These are phyloP conservation scores for Lycium barbarum DNA, from an alignment of 257 asterid genomes.

Conservation along the genomic window DNA sequence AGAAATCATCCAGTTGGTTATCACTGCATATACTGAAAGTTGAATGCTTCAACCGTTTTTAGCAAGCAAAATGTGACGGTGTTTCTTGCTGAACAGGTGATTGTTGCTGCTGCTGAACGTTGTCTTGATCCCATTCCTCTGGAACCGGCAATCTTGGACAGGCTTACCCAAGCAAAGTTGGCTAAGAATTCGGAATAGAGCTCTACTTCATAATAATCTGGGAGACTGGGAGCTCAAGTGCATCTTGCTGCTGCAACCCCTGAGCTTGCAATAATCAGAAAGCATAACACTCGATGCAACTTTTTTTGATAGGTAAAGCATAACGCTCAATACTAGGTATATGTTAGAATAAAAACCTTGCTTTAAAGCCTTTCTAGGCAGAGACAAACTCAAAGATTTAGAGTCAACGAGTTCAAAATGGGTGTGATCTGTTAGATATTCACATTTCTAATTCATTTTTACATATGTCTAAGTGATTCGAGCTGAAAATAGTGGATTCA, in stretches of 20 bases:
- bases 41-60: conserved; percentile 2
- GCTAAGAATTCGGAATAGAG: conserved; percentile 56
- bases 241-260: not conserved
- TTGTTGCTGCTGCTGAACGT: conserved; percentile 86
- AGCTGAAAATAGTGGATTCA: not conserved
- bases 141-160: conserved; percentile 84
- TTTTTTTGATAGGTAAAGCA: not conserved
- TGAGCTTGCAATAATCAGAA: not conserved
- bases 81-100: conserved; percentile 54
- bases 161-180: conserved; percentile 81
- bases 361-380: not conserved
- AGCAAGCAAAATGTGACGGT: not conserved
- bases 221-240: not conserved
- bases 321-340: not conserved
- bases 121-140: conserved; percentile 82
- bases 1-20: not conserved
- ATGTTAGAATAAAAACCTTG: not conserved
- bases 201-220: not conserved
- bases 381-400: not conserved
- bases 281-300: not conserved
- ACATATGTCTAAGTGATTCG: not conserved
- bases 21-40: conserved; percentile 1
- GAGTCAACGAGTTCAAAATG: not conserved
- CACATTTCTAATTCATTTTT: not conserved
- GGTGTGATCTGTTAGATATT: not conserved